These are phyloP conservation scores for Xylariales sp. DNA, from an alignment of 2,329 filamentous ascomycete species.

Conservation along the genomic window DNA sequence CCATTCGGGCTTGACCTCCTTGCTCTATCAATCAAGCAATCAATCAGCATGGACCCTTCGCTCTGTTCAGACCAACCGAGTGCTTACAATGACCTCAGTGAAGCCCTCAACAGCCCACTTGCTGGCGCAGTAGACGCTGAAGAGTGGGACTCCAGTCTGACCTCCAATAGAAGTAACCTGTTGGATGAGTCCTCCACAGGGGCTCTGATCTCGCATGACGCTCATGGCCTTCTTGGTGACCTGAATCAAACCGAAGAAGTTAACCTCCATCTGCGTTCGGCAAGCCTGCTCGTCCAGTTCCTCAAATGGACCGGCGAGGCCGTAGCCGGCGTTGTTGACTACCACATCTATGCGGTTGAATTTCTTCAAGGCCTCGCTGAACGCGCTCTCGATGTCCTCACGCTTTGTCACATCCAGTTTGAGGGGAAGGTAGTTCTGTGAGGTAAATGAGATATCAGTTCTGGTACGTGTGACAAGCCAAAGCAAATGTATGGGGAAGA, in stretches of 20 bases:
- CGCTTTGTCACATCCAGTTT: constrained; percentile 42
- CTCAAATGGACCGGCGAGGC: constrained; percentile 23
- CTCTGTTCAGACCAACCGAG: too few relatives aligned
- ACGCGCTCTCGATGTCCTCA: constrained; percentile 28
- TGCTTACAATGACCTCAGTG: constrained; percentile 12
- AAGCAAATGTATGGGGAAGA: not conserved
- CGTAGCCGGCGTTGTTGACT: constrained; percentile 29
- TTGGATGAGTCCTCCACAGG: constrained; percentile 1
- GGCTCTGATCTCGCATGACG: constrained; percentile 32
- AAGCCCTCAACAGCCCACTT: constrained; percentile 19
- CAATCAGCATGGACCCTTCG: too few relatives aligned
- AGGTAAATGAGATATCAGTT: not conserved
- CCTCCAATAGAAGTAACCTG: constrained; percentile 6
- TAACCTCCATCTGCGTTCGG: constrained; percentile 33
- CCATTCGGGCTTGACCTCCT: constrained; percentile 18
- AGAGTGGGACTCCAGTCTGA: constrained; percentile 3
- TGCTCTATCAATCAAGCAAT: constrained; percentile 7
- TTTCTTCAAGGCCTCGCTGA: constrained; percentile 25
- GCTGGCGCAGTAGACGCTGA: constrained; percentile 16
- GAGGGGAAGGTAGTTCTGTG: constrained; percentile 14
- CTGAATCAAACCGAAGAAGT: constrained; percentile 37
- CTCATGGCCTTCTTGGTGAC: constrained; percentile 32
- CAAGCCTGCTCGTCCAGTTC: constrained; percentile 15
- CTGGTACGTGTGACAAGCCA: too few relatives aligned
- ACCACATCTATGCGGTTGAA: constrained; percentile 32